Percentiles rank a stretch among this genome's conserved stretches.
These are phyloP conservation scores for Diaporthe citri DNA, from an alignment of 2,329 filamentous ascomycete species.

Conservation along the genomic window DNA sequence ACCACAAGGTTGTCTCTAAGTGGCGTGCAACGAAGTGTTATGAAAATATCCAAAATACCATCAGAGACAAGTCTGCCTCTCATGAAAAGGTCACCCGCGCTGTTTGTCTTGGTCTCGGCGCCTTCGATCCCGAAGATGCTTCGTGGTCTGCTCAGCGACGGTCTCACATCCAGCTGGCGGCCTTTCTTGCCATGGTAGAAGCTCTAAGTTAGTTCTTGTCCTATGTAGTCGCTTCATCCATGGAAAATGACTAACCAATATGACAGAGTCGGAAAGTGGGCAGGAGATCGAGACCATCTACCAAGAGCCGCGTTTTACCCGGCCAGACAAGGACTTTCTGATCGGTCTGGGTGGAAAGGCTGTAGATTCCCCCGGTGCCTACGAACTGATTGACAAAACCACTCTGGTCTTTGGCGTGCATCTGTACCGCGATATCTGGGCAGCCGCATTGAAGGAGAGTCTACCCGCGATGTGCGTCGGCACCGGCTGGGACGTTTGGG, in stretches of 20 bases:
- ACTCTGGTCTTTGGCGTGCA: slow-evolving; percentile 74
- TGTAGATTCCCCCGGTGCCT: slow-evolving; percentile 65
- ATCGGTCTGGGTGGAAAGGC: slow-evolving; percentile 65
- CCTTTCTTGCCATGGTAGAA: slow-evolving; percentile 63
- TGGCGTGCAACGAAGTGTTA: slow-evolving; percentile 48
- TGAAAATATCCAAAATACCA: slow-evolving; percentile 49
- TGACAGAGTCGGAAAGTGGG: slow-evolving; percentile 44
- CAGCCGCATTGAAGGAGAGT: slow-evolving; percentile 58
- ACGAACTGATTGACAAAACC: slow-evolving; percentile 58
- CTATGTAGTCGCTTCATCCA: too few relatives aligned
- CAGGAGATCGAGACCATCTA: slow-evolving; percentile 59
- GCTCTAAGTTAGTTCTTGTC: slow-evolving; percentile 53
- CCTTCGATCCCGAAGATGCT: slow-evolving; percentile 64
- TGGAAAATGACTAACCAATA: background rate
- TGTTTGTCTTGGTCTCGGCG: slow-evolving; percentile 67
- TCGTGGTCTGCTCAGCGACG: slow-evolving; percentile 59
- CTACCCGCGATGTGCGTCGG: slow-evolving; percentile 70
- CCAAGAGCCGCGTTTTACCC: slow-evolving; percentile 67
- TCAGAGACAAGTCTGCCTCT: slow-evolving; percentile 45
- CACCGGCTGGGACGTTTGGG: slow-evolving; percentile 65
- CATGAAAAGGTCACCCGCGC: slow-evolving; percentile 54
- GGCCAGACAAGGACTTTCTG: slow-evolving; percentile 64
- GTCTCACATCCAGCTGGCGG: slow-evolving; percentile 65
- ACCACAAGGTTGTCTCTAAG: slow-evolving; percentile 40
- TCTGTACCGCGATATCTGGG: slow-evolving; percentile 67